Percentiles rank a stretch among this genome's conserved stretches.
Conservation (phyloP, 2,329 filamentous ascomycete genomes). For the Tolypocladium amazonense region DNA sequence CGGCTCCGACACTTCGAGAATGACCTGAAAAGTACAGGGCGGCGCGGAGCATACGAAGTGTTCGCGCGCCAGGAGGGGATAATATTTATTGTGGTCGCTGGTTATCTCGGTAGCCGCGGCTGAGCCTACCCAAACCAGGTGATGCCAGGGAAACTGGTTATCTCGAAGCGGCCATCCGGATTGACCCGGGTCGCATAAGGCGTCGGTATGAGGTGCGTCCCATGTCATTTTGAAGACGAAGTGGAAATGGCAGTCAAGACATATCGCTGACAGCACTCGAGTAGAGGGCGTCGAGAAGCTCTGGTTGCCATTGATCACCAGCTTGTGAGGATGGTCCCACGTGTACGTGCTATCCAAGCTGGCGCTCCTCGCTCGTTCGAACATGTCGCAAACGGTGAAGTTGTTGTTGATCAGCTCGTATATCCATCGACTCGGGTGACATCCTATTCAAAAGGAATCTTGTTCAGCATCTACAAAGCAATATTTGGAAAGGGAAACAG, state of each 20-base stretch:
- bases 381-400: constrained; percentile 24
- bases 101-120: constrained; percentile 13
- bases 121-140: constrained; percentile 24
- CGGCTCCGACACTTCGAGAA: constrained; percentile 37
- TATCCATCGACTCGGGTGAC: constrained; percentile 29
- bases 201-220: constrained; percentile 14
- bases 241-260: constrained; percentile 29
- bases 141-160: constrained; percentile 26
- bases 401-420: constrained; percentile 27
- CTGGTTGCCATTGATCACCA: constrained; percentile 29
- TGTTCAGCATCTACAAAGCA: background rate
- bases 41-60: constrained; percentile 30
- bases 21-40: constrained; percentile 30
- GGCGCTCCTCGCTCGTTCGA: constrained; percentile 19
- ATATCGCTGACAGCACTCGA: constrained; percentile 24
- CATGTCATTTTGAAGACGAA: constrained; percentile 28
- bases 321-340: constrained; percentile 24
- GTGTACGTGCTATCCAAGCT: constrained; percentile 18
- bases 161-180: constrained; percentile 23
- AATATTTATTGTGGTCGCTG: constrained; percentile 21
- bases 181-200: constrained; percentile 20
- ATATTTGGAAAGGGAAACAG: background rate
- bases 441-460: constrained; percentile 12
- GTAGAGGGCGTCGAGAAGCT: constrained; percentile 16
- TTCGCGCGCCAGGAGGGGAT: constrained; percentile 25